Conservation (phyloP, 768 basidiomycete genomes). For the Phlegmacium glaucopus region DNA sequence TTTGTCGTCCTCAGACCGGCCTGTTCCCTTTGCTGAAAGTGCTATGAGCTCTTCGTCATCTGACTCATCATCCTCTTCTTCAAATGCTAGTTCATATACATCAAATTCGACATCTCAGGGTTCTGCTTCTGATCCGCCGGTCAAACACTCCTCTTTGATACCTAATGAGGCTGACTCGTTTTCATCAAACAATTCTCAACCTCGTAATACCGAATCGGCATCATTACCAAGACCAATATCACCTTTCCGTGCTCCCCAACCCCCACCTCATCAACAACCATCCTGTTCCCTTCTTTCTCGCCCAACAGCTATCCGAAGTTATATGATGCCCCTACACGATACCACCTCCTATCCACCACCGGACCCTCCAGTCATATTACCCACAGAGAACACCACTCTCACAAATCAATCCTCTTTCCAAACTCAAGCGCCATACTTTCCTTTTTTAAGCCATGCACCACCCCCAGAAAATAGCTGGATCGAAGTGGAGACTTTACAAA, state of each 20-base stretch:
- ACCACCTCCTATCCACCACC: conserved; percentile 35
- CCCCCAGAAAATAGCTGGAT: conserved; percentile 61
- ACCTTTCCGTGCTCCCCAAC: conserved; percentile 20
- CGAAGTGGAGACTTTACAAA: conserved; percentile 53
- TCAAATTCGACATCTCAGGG: too few relatives aligned
- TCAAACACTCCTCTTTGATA: background rate
- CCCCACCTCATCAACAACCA: conserved; percentile 8
- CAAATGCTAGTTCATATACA: background rate
- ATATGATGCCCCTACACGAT: conserved; percentile 9
- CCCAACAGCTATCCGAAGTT: conserved; percentile 19
- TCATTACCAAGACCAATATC: conserved; percentile 10
- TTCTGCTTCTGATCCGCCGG: too few relatives aligned
- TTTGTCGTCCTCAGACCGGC: background rate
- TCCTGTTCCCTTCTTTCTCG: conserved; percentile 5
- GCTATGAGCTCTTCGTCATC: conserved; percentile 8
- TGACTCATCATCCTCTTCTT: conserved; percentile 6
- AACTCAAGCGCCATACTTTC: conserved; percentile 28
- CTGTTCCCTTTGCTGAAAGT: conserved; percentile 7
- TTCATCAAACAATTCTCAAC: background rate
- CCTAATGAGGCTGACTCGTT: background rate
- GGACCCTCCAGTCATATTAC: conserved; percentile 56
- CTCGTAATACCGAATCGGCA: background rate
- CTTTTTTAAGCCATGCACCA: conserved; percentile 60
- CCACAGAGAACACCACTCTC: conserved; percentile 26
- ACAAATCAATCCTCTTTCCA: conserved; percentile 4